Evolutionary conservation across 2,329 filamentous ascomycete species (phyloP), one percentile per base, ranked within the genome.

Genomic region (Neophaeococcomyces aloes): DNA sequence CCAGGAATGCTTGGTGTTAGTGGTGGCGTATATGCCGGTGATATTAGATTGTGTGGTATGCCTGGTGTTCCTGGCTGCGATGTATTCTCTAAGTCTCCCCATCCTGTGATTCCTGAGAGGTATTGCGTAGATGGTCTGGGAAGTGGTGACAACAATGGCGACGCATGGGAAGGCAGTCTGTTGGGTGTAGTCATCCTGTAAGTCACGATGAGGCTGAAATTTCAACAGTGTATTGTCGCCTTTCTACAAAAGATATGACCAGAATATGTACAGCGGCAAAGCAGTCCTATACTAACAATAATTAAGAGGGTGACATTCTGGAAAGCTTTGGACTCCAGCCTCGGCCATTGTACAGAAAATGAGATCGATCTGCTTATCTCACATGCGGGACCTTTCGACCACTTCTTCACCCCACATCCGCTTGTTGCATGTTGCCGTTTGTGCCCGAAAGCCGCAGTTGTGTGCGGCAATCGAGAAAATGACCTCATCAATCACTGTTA

Each of bases 141-240:
- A 46, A 61, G 61, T 47, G 68, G 63, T 44, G 68, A 58, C 43
- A 75, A 62, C 49, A 64, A 62, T 18, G 71, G 69, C 32, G 72
- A 73, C 44, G 69, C 64, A 56, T 74, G 72, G 30, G 71, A 68
- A n/a, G 75, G 73, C 47, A 76, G 64, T 45, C 74, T 67, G 25
- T 49, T 45, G 38, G 38, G 14, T 11, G 46, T 31, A 6, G 39
- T 42, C 39, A 42, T 42, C 5, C 13, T 35, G 39, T 17, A n/a
- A 10, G 18, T 30, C 38, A 43, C 5, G 25, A 10, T 14, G 18
- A 14, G 6, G 37, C 15, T 17, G 29, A 5, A n/a, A 17, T n/a
- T n/a, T 27, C 11, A 40, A 30, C 19, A 37, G 11, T 45, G 33
- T 47, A 32, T 27, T 46, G 13, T 27, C 23, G 11, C 23, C 4